Evolutionary conservation across 2,329 filamentous ascomycete genomes (phyloP).

Genomic region (Penicillium sp.): DNA sequence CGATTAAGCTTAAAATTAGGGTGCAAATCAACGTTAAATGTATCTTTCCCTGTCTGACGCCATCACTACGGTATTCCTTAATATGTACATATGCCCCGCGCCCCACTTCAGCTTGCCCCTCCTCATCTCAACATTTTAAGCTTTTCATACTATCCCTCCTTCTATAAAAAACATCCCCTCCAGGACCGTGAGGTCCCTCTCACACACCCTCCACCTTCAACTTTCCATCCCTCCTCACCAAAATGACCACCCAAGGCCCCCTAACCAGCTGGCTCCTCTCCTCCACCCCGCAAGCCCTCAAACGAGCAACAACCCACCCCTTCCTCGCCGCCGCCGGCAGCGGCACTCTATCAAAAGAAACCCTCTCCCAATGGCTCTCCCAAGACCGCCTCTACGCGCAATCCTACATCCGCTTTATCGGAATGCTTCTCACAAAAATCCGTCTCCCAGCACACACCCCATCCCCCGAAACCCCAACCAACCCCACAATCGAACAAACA

Average conservation of each 20-base stretch:
- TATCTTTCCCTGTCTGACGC: conserved; percentile 21
- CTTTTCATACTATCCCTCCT: neutral
- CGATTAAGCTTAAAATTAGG: too few relatives aligned
- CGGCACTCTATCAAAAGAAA: conserved; percentile 63
- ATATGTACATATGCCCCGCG: neutral
- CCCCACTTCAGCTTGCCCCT: conserved; percentile 19
- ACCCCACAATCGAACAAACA: conserved; percentile 55
- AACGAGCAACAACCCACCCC: conserved; percentile 66
- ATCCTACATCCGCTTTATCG: conserved; percentile 71
- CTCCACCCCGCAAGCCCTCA: conserved; percentile 55
- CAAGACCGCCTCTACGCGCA: conserved; percentile 76
- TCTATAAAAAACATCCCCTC: neutral
- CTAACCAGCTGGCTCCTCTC: conserved; percentile 65
- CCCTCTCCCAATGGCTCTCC: conserved; percentile 70
- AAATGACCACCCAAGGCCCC: conserved; percentile 43
- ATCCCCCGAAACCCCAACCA: conserved; percentile 35
- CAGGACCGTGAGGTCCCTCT: neutral
- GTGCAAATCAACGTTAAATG: neutral
- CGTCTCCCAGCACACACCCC: conserved; percentile 54
- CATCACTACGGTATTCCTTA: conserved; percentile 22
- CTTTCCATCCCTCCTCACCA: too few relatives aligned
- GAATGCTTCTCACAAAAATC: conserved; percentile 67
- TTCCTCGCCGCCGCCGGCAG: conserved; percentile 71
- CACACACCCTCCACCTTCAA: neutral
- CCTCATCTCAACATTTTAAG: conserved; percentile 1